A percentile compares a stretch with the other conserved stretches of the same genome.
Evolutionary conservation across 2,329 filamentous ascomycete species (phyloP).

Genomic region (Paramyrothecium roridum): DNA sequence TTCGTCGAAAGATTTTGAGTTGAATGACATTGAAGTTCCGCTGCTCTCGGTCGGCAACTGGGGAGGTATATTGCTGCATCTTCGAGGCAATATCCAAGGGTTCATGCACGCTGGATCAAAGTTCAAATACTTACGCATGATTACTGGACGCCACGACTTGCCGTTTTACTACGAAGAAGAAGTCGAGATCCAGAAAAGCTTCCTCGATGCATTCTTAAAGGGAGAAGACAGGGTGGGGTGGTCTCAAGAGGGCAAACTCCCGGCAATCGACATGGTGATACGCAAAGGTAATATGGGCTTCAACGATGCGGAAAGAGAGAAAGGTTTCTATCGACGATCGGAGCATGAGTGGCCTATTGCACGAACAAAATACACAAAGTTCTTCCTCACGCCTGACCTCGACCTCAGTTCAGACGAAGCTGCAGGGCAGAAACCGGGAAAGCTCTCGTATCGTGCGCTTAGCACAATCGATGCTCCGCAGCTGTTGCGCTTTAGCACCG

Average conservation of each 20-base stretch:
- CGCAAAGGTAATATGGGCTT: constrained; percentile 65
- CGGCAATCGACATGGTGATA: constrained; percentile 58
- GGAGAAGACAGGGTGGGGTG: constrained; percentile 61
- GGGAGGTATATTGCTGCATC: constrained; percentile 67
- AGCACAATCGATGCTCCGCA: constrained; percentile 53
- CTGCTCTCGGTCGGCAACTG: constrained; percentile 67
- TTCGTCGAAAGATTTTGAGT: constrained; percentile 60
- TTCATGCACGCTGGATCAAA: constrained; percentile 61
- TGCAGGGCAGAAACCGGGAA: constrained; percentile 17
- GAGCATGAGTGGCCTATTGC: constrained; percentile 67
- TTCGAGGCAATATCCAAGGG: constrained; percentile 67
- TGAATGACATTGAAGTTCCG: constrained; percentile 65
- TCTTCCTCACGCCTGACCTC: constrained; percentile 50
- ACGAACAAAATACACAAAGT: constrained; percentile 60
- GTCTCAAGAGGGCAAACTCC: constrained; percentile 52
- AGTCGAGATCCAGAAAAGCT: constrained; percentile 64
- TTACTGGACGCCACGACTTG: constrained; percentile 67
- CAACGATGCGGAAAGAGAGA: constrained; percentile 61
- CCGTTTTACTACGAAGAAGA: constrained; percentile 71
- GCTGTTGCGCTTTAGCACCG: constrained; percentile 54
- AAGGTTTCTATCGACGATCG: constrained; percentile 47
- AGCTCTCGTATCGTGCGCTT: constrained; percentile 57
- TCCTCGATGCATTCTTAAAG: constrained; percentile 70
- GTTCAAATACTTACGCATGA: constrained; percentile 67
- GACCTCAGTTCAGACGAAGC: constrained; percentile 24